Evolutionary conservation across 129 eudicot species (phyloP), one percentile per base, ranked within the genome.

Genomic region (Chrysanthemum seticuspe): DNA sequence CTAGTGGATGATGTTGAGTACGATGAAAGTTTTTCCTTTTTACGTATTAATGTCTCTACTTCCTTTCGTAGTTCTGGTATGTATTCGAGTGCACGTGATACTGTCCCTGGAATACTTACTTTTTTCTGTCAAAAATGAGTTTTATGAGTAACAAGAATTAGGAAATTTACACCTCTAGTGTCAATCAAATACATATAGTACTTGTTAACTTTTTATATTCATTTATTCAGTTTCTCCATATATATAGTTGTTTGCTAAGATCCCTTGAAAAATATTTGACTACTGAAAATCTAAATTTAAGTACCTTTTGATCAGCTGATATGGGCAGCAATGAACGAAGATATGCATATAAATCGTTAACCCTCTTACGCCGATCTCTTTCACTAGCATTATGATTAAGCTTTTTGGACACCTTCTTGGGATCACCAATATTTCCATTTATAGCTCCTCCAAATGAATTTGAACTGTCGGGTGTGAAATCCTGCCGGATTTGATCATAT

Each of bases 61-160:
- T 91, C 96, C 66, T 81, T 88, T 74, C 79, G 88, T 69, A 86
- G 82, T 67, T 84, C 89, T 0, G 95, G 97, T 76, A 91, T 91
- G 85, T 91, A 88, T 67, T 91, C 84, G 6, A 91, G 73, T 40
- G 79, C 96, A 4, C 84, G 78, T 15, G 89, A 78, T 0, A 91
- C 86, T 61, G 96, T 91, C 2, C 79, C 68, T 2, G 97, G 97
- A 55, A 88, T 91, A 76, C 97, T 91, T 63, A 91, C 29, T 51
- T 88, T 91, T 71, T 83, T 88, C 97, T 91, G 89, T 23, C 44
- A 60, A 21, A 25, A 68, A 68, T 0, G 54, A 16, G 16, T 44
- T 56, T 45, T 6, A 21, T 51, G 6, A 57, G 14, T 40, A 14
- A 34, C 47, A 40, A 40, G 47, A 40, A 40, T 40, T 40, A 40